These are phyloP conservation scores for Oldenlandia corymbosa DNA, from an alignment of 257 asterid genomes.

Conservation along the genomic window DNA sequence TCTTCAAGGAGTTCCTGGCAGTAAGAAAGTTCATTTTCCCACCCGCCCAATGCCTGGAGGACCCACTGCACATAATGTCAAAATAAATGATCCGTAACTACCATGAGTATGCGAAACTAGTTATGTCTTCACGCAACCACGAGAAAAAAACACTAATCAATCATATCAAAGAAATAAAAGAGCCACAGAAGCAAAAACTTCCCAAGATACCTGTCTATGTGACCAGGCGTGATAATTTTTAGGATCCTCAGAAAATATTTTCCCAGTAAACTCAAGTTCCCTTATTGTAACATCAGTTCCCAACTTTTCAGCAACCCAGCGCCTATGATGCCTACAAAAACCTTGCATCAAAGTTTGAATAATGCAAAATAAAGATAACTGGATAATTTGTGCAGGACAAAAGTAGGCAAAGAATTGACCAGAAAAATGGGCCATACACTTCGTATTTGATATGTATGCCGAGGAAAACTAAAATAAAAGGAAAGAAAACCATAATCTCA, in stretches of 20 bases:
- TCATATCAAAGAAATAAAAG: not conserved
- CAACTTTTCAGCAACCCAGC: constrained; percentile 93
- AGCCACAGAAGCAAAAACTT: not conserved
- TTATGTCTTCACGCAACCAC: not conserved
- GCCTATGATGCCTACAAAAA: constrained; percentile 80
- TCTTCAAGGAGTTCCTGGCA: constrained; percentile 72
- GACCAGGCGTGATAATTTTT: constrained; percentile 98
- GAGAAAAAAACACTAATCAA: not conserved
- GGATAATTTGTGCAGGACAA: not conserved
- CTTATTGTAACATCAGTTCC: constrained; percentile 40
- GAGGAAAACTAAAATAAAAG: not conserved
- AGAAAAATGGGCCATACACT: not conserved
- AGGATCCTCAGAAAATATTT: constrained; percentile 65
- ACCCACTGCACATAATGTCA: constrained; percentile 63
- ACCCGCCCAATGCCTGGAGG: constrained; percentile 90
- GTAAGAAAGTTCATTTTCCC: constrained; percentile 90
- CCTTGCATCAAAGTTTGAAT: not conserved
- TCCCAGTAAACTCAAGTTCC: constrained; percentile 76
- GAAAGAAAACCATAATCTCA: not conserved
- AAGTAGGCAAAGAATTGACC: not conserved
- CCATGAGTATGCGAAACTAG: not conserved
- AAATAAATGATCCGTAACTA: not conserved
- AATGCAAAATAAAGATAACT: not conserved
- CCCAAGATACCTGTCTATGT: constrained; percentile 75
- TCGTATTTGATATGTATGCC: not conserved